phyloP scores from a whole-genome alignment of 2,329 filamentous ascomycete genomes.

The Fusarium domesticum region DNA sequence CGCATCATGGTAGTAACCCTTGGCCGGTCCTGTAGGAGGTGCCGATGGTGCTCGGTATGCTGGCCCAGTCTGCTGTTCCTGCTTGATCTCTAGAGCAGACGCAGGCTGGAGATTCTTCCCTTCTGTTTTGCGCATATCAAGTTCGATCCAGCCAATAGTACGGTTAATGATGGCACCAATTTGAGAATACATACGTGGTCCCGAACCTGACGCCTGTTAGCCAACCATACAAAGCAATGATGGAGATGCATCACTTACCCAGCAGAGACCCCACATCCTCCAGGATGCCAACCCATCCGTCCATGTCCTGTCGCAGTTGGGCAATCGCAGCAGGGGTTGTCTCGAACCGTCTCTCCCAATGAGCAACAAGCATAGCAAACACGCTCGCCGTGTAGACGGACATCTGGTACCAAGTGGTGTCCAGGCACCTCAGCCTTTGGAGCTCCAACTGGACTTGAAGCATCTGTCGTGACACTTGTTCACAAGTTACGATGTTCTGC shows the following conservation, averaged over 20 bases:
- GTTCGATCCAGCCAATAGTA: slow-evolving; percentile 52
- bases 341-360: slow-evolving; percentile 63
- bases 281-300: slow-evolving; percentile 65
- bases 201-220: slow-evolving; percentile 39
- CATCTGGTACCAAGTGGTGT: slow-evolving; percentile 75
- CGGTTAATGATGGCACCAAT: slow-evolving; percentile 49
- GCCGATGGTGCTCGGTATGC: slow-evolving; percentile 15
- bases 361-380: slow-evolving; percentile 67
- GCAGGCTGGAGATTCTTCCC: slow-evolving; percentile 13
- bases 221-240: background rate
- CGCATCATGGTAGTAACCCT: slow-evolving; percentile 31
- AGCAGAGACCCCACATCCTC: slow-evolving; percentile 63
- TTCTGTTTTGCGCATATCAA: slow-evolving; percentile 43
- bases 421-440: slow-evolving; percentile 63
- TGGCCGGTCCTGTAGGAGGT: slow-evolving; percentile 15
- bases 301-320: slow-evolving; percentile 64
- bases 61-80: slow-evolving; percentile 32
- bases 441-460: slow-evolving; percentile 58
- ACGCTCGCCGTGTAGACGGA: slow-evolving; percentile 71
- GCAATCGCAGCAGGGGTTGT: slow-evolving; percentile 58
- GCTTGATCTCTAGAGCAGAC: slow-evolving; percentile 33
- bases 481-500: slow-evolving; percentile 63
- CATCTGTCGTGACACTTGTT: slow-evolving; percentile 63
- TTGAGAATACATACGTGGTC: slow-evolving; percentile 42
- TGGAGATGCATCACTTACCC: slow-evolving; percentile 47